Percentiles rank a stretch among this genome's conserved stretches.
Conservation (phyloP, 495 filamentous ascomycete species). For the Penicillium robsamsonii region DNA sequence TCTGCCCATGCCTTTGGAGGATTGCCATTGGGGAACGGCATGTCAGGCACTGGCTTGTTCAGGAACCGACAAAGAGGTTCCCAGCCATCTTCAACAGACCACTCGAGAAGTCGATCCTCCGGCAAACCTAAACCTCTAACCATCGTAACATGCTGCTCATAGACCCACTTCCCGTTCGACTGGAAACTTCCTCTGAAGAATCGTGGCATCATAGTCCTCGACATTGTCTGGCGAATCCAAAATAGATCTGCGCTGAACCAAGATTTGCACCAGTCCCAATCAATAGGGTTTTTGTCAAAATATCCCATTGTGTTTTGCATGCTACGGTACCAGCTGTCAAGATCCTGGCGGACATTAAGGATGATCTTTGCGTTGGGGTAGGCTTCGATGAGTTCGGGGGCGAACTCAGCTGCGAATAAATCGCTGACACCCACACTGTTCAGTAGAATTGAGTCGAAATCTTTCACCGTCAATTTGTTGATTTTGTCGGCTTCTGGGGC, state of each 20-base stretch:
- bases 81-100: slow-evolving; percentile 46
- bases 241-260: slow-evolving; percentile 21
- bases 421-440: slow-evolving; percentile 53
- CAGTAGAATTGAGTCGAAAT: slow-evolving; percentile 48
- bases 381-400: slow-evolving; percentile 54
- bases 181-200: slow-evolving; percentile 17
- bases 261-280: slow-evolving; percentile 15
- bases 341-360: slow-evolving; percentile 47
- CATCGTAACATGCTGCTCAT: slow-evolving; percentile 14
- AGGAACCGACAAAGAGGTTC: slow-evolving; percentile 39
- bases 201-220: slow-evolving; percentile 11
- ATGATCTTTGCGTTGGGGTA: slow-evolving; percentile 61
- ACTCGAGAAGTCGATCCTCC: slow-evolving; percentile 38
- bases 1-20: slow-evolving; percentile 7
- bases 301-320: slow-evolving; percentile 16
- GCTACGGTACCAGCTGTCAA: slow-evolving; percentile 41
- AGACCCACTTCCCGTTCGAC: slow-evolving; percentile 14
- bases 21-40: slow-evolving; percentile 11
- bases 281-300: slow-evolving; percentile 8
- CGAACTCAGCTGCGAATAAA: slow-evolving; percentile 52
- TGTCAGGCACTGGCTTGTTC: slow-evolving; percentile 2
- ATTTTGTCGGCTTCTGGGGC: neutral
- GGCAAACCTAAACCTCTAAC: slow-evolving; percentile 25
- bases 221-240: slow-evolving; percentile 18
- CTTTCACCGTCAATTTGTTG: slow-evolving; percentile 23